A percentile compares a stretch with the other conserved stretches of the same genome.
phyloP scores from a whole-genome alignment of 805 yeast species.

The Ogataea trehaloabstinens region DNA sequence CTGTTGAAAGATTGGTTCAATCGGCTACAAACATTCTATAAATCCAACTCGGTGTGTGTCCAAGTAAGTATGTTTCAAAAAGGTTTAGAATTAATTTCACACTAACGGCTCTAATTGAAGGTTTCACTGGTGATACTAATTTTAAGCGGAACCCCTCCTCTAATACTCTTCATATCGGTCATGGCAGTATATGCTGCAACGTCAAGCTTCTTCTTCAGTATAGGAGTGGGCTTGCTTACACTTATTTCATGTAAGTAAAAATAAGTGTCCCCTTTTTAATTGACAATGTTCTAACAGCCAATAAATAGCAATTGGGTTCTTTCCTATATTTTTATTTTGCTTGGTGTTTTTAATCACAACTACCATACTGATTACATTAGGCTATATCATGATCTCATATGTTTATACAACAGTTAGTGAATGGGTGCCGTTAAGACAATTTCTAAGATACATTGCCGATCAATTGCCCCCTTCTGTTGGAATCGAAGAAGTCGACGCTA shows the following conservation, averaged over 20 bases:
- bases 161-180: conserved; percentile 9
- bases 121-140: conserved; percentile 10
- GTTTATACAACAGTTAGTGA: conserved; percentile 7
- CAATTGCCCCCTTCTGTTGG: conserved; percentile 35
- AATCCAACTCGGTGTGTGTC: conserved; percentile 10
- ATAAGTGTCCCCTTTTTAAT: not conserved
- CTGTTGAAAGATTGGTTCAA: conserved; percentile 8
- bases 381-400: conserved; percentile 10
- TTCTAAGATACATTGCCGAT: conserved; percentile 28
- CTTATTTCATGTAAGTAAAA: conserved; percentile 14
- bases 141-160: conserved; percentile 17
- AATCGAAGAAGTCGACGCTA: conserved; percentile 17
- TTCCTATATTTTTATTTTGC: conserved; percentile 22
- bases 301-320: conserved; percentile 23
- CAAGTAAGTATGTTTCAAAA: conserved; percentile 7
- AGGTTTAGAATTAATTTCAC: too few relatives aligned
- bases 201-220: conserved; percentile 16
- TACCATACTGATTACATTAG: conserved; percentile 9
- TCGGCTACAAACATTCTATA: conserved; percentile 10
- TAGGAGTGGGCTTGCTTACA: conserved; percentile 14
- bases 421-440: conserved; percentile 17
- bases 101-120: conserved; percentile 9
- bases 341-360: conserved; percentile 16
- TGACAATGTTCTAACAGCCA: too few relatives aligned
- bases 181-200: conserved; percentile 17